Base-by-base conservation (phyloP, 306 rosid genomes). In the Citrullus colocynthis region DNA sequence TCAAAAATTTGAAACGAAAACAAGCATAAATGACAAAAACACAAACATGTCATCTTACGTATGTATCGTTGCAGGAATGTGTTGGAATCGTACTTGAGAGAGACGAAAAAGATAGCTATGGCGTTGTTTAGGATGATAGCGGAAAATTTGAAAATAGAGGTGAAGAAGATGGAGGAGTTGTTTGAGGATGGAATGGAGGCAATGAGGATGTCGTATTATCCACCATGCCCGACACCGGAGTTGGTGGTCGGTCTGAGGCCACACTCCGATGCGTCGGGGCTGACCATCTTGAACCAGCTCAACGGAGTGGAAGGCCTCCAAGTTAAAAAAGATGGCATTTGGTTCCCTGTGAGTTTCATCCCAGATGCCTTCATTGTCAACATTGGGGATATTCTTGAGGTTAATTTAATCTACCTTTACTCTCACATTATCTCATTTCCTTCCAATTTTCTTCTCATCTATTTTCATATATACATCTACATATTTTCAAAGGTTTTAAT, bases 351-450 rank as follows among this genome's bases (percentile, higher is more conserved):
- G 9, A 84, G 37, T 49, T 83, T 91, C 78, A 81, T 41, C 3
- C 71, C 77, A 28, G 69, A 82, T 61, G 92, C 93, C 75, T 86
- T 93, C 81, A 86, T 86, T 12, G 89, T 93, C 71, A 88, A 91
- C 52, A 82, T 91, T 21, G 98, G 98, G n/a, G 98, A 93, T 83
- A 78, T 86, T 8, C 62, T 91, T 57, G 93, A 91, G 98, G 98
- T 93, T 24, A 24, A 24, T 24, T 17, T 37, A 32, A 32, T 32
- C 8, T 37, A 32, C n/a, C 2, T 66, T 39, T 7, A 18, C 8
- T 66, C 16, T 34, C 13, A 62, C 42, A 5, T 9, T 15, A 20
- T 32, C 42, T 1, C 45, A 41, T 32, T 32, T 32, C 36, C 36
- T 32, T 32, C 36, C 36, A 32, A 32, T 32, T 32, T 32, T 32